These are phyloP conservation scores for Trametes hirsuta DNA, from an alignment of 1,284 basidiomycete species.

Conservation along the genomic window DNA sequence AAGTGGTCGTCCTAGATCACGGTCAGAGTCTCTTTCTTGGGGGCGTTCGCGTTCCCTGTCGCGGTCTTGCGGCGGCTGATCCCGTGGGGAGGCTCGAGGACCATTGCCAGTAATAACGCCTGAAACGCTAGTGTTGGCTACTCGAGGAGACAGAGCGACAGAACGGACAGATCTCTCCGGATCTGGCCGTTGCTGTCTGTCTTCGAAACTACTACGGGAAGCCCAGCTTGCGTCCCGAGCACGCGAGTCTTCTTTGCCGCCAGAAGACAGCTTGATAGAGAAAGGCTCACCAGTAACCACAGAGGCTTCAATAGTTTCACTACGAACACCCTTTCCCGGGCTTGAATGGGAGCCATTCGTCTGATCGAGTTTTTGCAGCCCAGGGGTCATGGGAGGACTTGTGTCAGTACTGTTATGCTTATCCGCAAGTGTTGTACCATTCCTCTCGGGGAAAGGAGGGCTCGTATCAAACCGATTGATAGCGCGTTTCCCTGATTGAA, in stretches of 20 bases:
- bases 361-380: slow-evolving; percentile 12
- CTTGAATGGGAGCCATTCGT: slow-evolving; percentile 9
- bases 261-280: slow-evolving; percentile 19
- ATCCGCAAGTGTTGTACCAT: not conserved
- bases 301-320: slow-evolving; percentile 18
- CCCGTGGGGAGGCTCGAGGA: slow-evolving; percentile 21
- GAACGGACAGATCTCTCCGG: slow-evolving; percentile 18
- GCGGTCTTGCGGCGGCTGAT: slow-evolving; percentile 23
- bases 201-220: slow-evolving; percentile 26
- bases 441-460: not conserved
- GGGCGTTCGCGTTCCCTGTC: slow-evolving; percentile 35
- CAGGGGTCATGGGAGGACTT: slow-evolving; percentile 12
- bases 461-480: slow-evolving; percentile 12
- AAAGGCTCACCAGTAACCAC: slow-evolving; percentile 11
- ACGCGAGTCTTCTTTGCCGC: slow-evolving; percentile 26
- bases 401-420: not conserved
- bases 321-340: slow-evolving; percentile 26
- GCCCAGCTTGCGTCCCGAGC: slow-evolving; percentile 26
- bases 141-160: slow-evolving; percentile 15
- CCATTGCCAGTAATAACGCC: slow-evolving; percentile 14
- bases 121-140: not conserved
- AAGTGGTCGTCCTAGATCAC: slow-evolving; percentile 26
- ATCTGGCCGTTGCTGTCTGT: slow-evolving; percentile 22
- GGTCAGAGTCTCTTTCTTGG: slow-evolving; percentile 28
- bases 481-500: not conserved